Percentiles rank a stretch among this genome's conserved stretches.
phyloP scores from a whole-genome alignment of 805 yeast species.

The Debaryomyces castellii region DNA sequence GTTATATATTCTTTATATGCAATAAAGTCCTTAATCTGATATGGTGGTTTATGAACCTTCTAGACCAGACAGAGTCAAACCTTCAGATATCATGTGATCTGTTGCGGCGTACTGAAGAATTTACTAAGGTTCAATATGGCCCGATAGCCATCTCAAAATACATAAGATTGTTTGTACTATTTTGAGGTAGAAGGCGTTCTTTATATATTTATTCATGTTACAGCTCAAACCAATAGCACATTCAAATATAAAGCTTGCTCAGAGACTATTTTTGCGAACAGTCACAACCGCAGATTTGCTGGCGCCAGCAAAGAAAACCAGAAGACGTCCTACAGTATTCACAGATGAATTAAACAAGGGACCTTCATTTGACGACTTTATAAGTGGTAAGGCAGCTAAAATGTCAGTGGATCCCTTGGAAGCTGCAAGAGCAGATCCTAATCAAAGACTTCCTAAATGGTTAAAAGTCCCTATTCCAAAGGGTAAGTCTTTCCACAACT shows the following conservation, averaged over 20 bases:
- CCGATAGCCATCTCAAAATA: not conserved
- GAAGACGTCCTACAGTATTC: constrained; percentile 59
- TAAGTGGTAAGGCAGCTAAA: constrained; percentile 75
- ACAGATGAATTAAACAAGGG: constrained; percentile 75
- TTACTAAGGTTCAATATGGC: not conserved
- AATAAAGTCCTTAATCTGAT: not conserved
- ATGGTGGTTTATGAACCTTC: too few relatives aligned
- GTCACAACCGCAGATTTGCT: constrained; percentile 15
- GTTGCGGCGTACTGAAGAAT: not conserved
- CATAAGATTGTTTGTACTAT: not conserved
- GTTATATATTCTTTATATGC: not conserved
- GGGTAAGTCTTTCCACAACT: constrained; percentile 77
- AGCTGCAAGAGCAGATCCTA: constrained; percentile 64
- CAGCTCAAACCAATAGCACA: not conserved
- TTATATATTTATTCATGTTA: not conserved
- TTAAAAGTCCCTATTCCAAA: constrained; percentile 95
- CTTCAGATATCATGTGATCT: not conserved
- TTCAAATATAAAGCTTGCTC: not conserved
- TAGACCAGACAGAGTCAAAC: not conserved
- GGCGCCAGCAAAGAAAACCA: constrained; percentile 22
- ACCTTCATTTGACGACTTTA: constrained; percentile 91
- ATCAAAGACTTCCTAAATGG: constrained; percentile 86
- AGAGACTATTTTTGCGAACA: constrained; percentile 5
- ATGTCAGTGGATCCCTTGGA: constrained; percentile 73
- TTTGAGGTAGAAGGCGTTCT: not conserved